Evolutionary conservation across 345 rosid species (phyloP), one percentile per base, ranked within the genome.

Genomic region (Corchorus capsularis): DNA sequence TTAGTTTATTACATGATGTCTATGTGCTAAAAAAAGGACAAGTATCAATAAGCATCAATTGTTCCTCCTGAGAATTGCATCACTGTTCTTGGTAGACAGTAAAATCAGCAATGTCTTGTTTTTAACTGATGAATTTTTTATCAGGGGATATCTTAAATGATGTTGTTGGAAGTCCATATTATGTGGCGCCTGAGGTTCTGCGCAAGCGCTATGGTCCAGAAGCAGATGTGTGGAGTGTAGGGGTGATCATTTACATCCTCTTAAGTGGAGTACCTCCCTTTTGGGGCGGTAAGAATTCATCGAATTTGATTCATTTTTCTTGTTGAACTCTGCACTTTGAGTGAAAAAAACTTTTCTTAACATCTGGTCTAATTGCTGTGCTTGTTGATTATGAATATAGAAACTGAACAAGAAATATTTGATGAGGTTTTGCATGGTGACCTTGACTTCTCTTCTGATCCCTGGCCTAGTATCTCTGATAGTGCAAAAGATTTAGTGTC

Each of bases 201-300:
- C 50, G 79, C 61, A 93, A 89, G 84, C 63, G 39, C 12, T 91
- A 95, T 39, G 94, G 98, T 83, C 93, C 86, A 6, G 97, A 91
- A 81, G 89, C 97, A 39, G 98, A 94, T 82, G 89, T 94, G 59
- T 94, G 98, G 98, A 94, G 99, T 74, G 97, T 94, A 1, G 99
- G 98, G 43, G 99, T 94, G 73, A 88, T 94, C 78, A 76, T 93
- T 66, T 94, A 93, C 82, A 94, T 94, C 77, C 85, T 94, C 61
- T 79, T 94, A 34, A 74, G 89, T 73, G 99, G 99, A 2, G 92
- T 89, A 10, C 98, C 98, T 80, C 99, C 99, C 68, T 94, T 93
- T 81, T 94, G 98, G 97, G 99, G 89, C 35, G 99, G 99, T 94
- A 82, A 76, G 81, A 72, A 8, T 32, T 69, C 45, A 32, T 50